phyloP scores from a whole-genome alignment of 2,329 filamentous ascomycete species.

The Hymenoscyphus repandus region DNA sequence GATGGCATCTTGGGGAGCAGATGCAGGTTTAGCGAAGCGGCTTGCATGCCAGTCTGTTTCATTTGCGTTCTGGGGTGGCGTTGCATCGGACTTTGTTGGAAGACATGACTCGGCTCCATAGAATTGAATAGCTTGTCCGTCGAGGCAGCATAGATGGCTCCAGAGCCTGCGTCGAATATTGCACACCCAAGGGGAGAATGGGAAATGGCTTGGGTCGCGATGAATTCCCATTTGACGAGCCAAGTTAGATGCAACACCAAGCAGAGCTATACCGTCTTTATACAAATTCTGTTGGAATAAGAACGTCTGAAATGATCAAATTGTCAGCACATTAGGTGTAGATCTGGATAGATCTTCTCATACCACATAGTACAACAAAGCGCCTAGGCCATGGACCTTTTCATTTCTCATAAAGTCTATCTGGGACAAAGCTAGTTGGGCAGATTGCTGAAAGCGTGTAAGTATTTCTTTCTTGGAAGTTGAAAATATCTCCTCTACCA shows the following conservation, averaged over 20 bases:
- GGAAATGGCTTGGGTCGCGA: constrained; percentile 39
- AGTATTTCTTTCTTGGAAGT: constrained; percentile 14
- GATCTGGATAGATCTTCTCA: background rate
- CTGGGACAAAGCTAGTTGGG: constrained; percentile 14
- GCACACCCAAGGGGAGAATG: constrained; percentile 20
- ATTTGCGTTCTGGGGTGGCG: constrained; percentile 18
- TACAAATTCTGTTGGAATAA: constrained; percentile 41
- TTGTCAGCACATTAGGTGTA: background rate
- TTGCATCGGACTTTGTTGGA: constrained; percentile 14
- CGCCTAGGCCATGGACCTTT: constrained; percentile 10
- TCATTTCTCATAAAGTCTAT: constrained; percentile 18
- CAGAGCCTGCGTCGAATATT: constrained; percentile 17
- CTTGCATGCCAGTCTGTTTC: constrained; percentile 23
- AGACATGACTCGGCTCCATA: constrained; percentile 21
- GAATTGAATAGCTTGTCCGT: constrained; percentile 13
- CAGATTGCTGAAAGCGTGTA: constrained; percentile 7
- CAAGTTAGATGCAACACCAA: constrained; percentile 58
- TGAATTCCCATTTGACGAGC: constrained; percentile 63
- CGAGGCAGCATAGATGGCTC: constrained; percentile 18
- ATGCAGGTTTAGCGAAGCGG: constrained; percentile 20
- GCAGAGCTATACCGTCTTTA: constrained; percentile 55
- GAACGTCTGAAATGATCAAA: constrained; percentile 12
- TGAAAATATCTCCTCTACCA: constrained; percentile 30
- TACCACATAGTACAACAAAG: constrained; percentile 21
- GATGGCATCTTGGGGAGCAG: constrained; percentile 6